A percentile compares a stretch with the other conserved stretches of the same genome.
Evolutionary conservation across 139 green algal genomes (phyloP).

Genomic region (Chlamydomonas incerta): DNA sequence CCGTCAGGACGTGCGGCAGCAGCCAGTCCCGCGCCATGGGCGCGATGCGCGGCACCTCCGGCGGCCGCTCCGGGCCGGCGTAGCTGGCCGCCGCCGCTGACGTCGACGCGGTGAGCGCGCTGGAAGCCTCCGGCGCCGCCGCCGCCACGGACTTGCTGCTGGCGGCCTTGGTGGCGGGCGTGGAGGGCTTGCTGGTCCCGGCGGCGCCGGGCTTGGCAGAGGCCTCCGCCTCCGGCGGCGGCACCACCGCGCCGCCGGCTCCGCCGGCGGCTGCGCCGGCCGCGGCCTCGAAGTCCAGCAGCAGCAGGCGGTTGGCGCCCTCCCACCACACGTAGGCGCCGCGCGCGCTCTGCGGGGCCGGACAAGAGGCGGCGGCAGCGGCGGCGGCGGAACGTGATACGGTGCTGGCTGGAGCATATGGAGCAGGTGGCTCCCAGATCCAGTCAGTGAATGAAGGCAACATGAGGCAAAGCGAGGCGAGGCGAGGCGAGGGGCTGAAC

Average conservation of each 20-base stretch:
- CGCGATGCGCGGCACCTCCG: neutral
- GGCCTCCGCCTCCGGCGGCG: neutral
- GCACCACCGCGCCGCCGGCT: neutral
- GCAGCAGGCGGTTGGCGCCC: slow-evolving; percentile 51
- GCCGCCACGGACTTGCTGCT: neutral
- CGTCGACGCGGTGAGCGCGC: too few relatives aligned
- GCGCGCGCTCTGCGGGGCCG: slow-evolving; percentile 45
- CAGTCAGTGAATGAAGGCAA: too few relatives aligned
- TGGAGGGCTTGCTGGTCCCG: neutral
- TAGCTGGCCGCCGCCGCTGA: neutral
- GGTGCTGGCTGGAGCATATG: neutral
- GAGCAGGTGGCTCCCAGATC: too few relatives aligned
- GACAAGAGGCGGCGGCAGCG: too few relatives aligned
- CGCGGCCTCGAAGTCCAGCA: slow-evolving; percentile 36
- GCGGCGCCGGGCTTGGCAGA: neutral
- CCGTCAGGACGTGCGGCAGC: slow-evolving; percentile 52
- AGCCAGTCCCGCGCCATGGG: slow-evolving; percentile 40
- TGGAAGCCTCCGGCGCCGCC: too few relatives aligned
- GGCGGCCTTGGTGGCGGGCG: neutral
- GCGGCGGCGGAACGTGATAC: neutral
- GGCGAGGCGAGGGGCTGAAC: too few relatives aligned
- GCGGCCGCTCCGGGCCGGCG: neutral
- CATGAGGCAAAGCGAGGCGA: too few relatives aligned
- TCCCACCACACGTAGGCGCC: slow-evolving; percentile 61
- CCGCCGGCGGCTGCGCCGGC: neutral